phyloP scores from a whole-genome alignment of 176 grass and related monocot species.

The Zoysia japonica region DNA sequence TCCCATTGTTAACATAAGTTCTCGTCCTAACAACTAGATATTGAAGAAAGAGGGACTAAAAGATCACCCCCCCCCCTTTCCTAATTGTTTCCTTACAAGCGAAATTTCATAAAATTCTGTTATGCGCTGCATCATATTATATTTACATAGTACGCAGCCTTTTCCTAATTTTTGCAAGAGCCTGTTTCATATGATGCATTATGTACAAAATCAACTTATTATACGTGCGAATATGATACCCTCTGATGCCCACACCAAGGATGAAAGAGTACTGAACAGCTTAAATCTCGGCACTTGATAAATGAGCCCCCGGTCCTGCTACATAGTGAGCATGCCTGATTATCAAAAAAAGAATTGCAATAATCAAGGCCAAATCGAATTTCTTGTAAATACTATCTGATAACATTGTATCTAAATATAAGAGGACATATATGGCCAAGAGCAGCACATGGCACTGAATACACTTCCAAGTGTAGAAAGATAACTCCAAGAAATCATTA shows the following conservation, averaged over 20 bases:
- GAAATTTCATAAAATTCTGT: background rate
- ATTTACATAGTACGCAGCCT: background rate
- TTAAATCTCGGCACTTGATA: conserved; percentile 76
- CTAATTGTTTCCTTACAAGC: conserved; percentile 2
- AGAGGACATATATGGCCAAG: conserved; percentile 6
- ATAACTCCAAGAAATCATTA: conserved; percentile 11
- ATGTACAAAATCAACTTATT: conserved; percentile 10
- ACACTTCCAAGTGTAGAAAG: conserved; percentile 3
- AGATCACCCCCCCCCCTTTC: background rate
- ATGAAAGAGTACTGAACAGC: conserved; percentile 79
- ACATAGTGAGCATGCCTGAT: conserved; percentile 85
- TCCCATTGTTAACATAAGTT: background rate
- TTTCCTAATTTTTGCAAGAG: no score
- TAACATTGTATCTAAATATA: background rate
- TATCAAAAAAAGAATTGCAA: conserved; percentile 27
- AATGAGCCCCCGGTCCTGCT: conserved; percentile 73
- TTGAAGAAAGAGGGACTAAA: background rate
- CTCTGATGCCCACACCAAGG: conserved; percentile 90
- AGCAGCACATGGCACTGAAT: background rate
- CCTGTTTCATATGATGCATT: background rate
- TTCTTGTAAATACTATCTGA: background rate
- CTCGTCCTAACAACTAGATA: background rate
- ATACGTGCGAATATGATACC: conserved; percentile 50
- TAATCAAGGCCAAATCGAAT: conserved; percentile 23
- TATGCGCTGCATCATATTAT: background rate